Percentiles rank a stretch among this genome's conserved stretches.
Conservation (phyloP, 495 filamentous ascomycete genomes). For the Talaromyces thailandensis region DNA sequence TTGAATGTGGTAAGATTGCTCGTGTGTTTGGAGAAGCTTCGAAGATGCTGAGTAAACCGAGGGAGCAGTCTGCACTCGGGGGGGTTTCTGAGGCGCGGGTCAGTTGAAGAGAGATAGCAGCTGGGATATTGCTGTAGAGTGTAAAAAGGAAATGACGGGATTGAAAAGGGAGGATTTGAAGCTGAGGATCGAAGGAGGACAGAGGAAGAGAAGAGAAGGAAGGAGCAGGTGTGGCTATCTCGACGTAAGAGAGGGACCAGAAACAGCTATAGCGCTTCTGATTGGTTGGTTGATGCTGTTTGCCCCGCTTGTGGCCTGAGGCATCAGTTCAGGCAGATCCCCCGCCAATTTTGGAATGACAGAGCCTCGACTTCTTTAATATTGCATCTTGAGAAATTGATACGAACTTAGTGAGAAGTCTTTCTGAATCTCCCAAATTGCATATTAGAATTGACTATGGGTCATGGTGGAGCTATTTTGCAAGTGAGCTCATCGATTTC, state of each 20-base stretch:
- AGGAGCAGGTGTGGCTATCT: conserved; percentile 7
- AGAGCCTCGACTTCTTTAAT: neutral
- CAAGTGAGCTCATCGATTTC: neutral
- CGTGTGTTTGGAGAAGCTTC: conserved; percentile 12
- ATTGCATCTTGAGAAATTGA: neutral
- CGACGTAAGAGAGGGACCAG: conserved; percentile 29
- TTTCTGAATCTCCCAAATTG: too few relatives aligned
- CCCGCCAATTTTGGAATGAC: neutral
- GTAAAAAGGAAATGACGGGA: neutral
- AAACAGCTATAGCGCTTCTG: neutral
- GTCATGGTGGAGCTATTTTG: neutral
- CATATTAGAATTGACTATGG: neutral
- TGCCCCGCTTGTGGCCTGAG: conserved; percentile 8
- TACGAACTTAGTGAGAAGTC: neutral
- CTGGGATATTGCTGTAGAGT: neutral
- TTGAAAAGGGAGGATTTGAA: conserved; percentile 3
- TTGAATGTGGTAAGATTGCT: conserved; percentile 17
- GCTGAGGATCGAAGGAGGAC: conserved; percentile 3
- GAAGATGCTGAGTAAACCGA: neutral
- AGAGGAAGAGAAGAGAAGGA: conserved; percentile 8
- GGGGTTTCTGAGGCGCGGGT: neutral
- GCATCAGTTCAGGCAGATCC: neutral
- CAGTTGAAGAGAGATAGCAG: neutral
- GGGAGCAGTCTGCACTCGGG: neutral
- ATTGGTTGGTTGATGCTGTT: neutral